Percentiles rank a stretch among this genome's conserved stretches.
phyloP scores from a whole-genome alignment of 345 rosid species.

The Rhodamnia argentea region DNA sequence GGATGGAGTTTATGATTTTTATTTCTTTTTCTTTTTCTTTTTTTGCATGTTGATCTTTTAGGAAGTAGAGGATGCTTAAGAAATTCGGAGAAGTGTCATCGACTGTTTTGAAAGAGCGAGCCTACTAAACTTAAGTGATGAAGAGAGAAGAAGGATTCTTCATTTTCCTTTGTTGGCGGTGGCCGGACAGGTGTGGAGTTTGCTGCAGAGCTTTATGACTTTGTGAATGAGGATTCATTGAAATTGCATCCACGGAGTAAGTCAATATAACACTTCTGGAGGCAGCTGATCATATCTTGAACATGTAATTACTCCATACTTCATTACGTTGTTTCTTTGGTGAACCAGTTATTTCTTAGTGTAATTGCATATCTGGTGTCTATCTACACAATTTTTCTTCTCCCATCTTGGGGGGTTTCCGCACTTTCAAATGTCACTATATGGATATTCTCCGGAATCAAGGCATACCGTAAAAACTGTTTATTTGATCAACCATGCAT shows the following conservation, averaged over 20 bases:
- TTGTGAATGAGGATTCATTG: constrained; percentile 72
- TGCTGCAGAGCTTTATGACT: constrained; percentile 93
- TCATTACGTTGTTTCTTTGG: not conserved
- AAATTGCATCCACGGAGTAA: constrained; percentile 58
- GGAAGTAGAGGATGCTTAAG: constrained; percentile 98
- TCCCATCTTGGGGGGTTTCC: not conserved
- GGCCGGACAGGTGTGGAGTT: constrained; percentile 99
- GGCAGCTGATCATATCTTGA: constrained; percentile 89
- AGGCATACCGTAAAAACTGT: not conserved
- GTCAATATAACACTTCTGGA: constrained; percentile 82
- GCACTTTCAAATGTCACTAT: not conserved
- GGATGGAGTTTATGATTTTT: not conserved
- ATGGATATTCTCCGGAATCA: not conserved
- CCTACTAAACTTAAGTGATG: constrained; percentile 72
- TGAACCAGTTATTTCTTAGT: not conserved
- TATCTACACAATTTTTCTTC: not conserved
- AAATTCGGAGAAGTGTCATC: constrained; percentile 69
- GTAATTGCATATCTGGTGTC: not conserved
- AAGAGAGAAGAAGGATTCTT: constrained; percentile 78
- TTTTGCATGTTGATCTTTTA: constrained; percentile 12
- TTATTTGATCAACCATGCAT: too few relatives aligned
- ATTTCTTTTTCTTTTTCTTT: not conserved
- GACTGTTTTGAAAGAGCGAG: constrained; percentile 93
- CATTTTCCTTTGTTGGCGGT: constrained; percentile 98
- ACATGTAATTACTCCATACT: constrained; percentile 31